A percentile compares a stretch with the other conserved stretches of the same genome.
phyloP scores from a whole-genome alignment of 2,329 filamentous ascomycete species.

The Ophiostoma perfectum region DNA sequence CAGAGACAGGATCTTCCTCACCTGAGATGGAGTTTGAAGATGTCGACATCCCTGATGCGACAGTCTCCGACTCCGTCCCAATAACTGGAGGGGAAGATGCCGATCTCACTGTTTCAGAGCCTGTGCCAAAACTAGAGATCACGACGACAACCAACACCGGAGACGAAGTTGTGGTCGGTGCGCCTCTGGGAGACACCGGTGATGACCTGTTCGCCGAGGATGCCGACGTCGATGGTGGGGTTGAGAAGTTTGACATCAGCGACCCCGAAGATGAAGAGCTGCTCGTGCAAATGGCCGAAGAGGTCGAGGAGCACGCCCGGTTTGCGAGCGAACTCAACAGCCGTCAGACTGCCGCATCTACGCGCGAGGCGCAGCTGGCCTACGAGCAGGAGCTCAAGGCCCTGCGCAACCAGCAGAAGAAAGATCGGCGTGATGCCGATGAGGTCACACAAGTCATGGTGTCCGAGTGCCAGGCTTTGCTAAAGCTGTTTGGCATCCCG shows the following conservation, averaged over 20 bases:
- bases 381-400: conserved; percentile 86
- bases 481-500: conserved; percentile 85
- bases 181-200: conserved; percentile 6
- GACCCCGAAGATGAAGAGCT: conserved; percentile 92
- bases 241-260: conserved; percentile 64
- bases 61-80: neutral
- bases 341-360: neutral
- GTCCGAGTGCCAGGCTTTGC: conserved; percentile 84
- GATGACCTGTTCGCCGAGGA: conserved; percentile 29
- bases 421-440: conserved; percentile 90
- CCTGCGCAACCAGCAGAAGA: conserved; percentile 89
- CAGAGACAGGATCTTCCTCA: conserved; percentile 25
- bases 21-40: conserved; percentile 37
- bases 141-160: neutral
- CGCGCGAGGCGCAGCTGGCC: conserved; percentile 61
- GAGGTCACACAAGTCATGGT: conserved; percentile 97
- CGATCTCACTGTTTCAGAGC: neutral
- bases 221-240: conserved; percentile 25
- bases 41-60: conserved; percentile 28
- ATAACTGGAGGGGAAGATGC: neutral
- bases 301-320: conserved; percentile 88
- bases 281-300: conserved; percentile 75
- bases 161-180: neutral
- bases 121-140: neutral
- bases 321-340: conserved; percentile 80